Percentiles rank a stretch among this genome's conserved stretches.
These are phyloP conservation scores for Fusarium solani-melongenae DNA, from an alignment of 2,329 filamentous ascomycete genomes.

Conservation along the genomic window DNA sequence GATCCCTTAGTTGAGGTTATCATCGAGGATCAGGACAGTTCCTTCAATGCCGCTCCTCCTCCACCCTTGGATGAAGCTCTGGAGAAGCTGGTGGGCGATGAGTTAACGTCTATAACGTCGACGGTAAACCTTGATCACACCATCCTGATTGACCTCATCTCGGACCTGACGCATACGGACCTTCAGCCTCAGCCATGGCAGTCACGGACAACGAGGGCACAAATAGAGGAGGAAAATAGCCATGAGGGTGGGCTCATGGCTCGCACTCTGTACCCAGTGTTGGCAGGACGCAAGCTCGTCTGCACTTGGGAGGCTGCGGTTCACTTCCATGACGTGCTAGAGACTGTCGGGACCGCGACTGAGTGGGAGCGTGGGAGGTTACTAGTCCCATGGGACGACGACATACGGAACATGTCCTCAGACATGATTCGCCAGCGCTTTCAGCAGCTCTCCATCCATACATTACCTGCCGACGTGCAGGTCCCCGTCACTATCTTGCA, in stretches of 20 bases:
- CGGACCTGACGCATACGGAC: constrained; percentile 52
- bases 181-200: constrained; percentile 51
- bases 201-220: constrained; percentile 44
- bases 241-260: constrained; percentile 47
- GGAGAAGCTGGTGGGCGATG: constrained; percentile 45
- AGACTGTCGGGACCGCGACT: constrained; percentile 51
- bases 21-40: constrained; percentile 46
- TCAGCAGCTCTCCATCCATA: constrained; percentile 47
- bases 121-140: constrained; percentile 56
- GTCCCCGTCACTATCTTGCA: constrained; percentile 49
- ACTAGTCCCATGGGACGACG: constrained; percentile 45
- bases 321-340: constrained; percentile 52
- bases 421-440: constrained; percentile 43
- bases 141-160: constrained; percentile 54
- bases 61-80: constrained; percentile 45
- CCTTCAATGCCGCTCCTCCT: constrained; percentile 38
- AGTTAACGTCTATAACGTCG: constrained; percentile 47
- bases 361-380: constrained; percentile 51
- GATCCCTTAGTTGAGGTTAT: constrained; percentile 47
- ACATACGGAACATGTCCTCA: constrained; percentile 15
- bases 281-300: constrained; percentile 47
- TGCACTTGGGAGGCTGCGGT: constrained; percentile 53
- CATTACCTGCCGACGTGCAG: constrained; percentile 47
- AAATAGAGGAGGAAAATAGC: constrained; percentile 50
- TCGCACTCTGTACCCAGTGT: constrained; percentile 49